These are phyloP conservation scores for Wickerhamomyces chambardii DNA, from an alignment of 805 yeast genomes.

Conservation along the genomic window DNA sequence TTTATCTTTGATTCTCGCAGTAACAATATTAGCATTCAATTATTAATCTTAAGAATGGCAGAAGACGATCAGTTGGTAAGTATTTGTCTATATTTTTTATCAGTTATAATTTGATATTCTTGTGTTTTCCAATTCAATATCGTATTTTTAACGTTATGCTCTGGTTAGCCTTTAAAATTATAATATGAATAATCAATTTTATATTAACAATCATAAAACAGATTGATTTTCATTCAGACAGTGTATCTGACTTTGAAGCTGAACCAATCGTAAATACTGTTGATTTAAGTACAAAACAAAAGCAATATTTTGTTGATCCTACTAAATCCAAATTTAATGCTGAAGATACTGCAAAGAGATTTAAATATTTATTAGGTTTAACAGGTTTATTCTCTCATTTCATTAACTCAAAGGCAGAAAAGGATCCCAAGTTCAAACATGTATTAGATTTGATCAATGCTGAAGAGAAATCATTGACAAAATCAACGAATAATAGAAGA, in stretches of 20 bases:
- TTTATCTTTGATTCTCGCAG: too few species aligned
- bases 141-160: too few species aligned
- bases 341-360: slow-evolving; percentile 55
- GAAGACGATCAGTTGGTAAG: too few species aligned
- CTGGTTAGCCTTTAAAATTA: too few species aligned
- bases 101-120: too few species aligned
- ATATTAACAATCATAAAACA: too few species aligned
- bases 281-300: slow-evolving; percentile 8
- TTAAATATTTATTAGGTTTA: slow-evolving; percentile 55
- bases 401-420: slow-evolving; percentile 52
- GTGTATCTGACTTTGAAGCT: background rate
- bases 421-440: slow-evolving; percentile 45
- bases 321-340: slow-evolving; percentile 35
- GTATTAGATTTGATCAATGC: slow-evolving; percentile 33
- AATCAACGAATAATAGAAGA: slow-evolving; percentile 33
- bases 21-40: too few species aligned
- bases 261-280: background rate
- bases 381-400: slow-evolving; percentile 64
- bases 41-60: too few species aligned
- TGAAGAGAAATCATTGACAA: slow-evolving; percentile 13
- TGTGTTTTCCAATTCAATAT: too few species aligned
- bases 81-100: too few species aligned
- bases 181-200: too few species aligned
- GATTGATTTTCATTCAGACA: too few species aligned
- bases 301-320: slow-evolving; percentile 24